phyloP scores from a whole-genome alignment of 2,329 filamentous ascomycete species.

The Neoarthrinium moseri region DNA sequence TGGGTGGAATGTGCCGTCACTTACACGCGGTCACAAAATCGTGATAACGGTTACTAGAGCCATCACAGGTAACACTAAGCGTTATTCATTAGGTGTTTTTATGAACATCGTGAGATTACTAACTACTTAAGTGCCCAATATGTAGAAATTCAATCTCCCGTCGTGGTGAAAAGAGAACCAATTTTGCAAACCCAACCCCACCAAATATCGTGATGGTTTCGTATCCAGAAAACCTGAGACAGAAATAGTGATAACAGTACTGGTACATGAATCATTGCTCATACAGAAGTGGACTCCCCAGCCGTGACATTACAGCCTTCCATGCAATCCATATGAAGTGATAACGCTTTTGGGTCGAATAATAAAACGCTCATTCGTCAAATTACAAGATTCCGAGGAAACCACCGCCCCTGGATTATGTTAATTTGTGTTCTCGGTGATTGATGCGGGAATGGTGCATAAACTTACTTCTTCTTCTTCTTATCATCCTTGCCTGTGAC shows the following conservation, averaged over 20 bases:
- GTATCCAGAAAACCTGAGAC: neutral
- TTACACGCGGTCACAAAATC: neutral
- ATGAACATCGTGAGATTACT: conserved; percentile 2
- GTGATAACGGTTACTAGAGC: neutral
- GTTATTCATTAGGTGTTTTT: neutral
- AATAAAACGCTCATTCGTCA: neutral
- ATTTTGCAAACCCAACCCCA: neutral
- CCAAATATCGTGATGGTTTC: neutral
- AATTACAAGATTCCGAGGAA: conserved; percentile 16
- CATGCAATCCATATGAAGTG: neutral
- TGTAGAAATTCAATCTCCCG: too few relatives aligned
- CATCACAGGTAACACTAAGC: neutral
- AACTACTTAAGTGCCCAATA: neutral
- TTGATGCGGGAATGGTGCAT: neutral
- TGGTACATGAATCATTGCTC: conserved; percentile 7
- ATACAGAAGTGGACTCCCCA: neutral
- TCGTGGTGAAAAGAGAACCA: neutral
- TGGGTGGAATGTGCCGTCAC: too few relatives aligned
- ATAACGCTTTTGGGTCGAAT: too few relatives aligned
- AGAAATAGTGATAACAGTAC: neutral
- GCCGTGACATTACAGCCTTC: neutral
- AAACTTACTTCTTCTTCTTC: conserved; percentile 23
- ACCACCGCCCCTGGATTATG: conserved; percentile 7
- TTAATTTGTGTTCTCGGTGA: neutral
- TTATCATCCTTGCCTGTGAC: conserved; percentile 43